These are phyloP conservation scores for Flaveria robusta DNA, from an alignment of 129 eudicot species.

Conservation along the genomic window DNA sequence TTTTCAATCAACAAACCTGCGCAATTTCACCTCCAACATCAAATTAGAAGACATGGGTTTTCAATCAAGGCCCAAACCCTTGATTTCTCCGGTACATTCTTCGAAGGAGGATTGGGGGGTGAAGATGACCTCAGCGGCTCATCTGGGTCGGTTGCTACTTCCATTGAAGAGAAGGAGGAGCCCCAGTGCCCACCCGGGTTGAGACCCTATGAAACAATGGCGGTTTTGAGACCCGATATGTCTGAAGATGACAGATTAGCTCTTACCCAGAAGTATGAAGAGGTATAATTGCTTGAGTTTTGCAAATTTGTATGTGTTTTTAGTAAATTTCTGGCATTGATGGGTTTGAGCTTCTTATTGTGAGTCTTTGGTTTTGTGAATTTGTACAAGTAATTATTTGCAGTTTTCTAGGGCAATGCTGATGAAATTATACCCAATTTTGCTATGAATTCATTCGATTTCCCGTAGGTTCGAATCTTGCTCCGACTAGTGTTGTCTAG, in stretches of 20 bases:
- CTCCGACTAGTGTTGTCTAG: too few relatives aligned
- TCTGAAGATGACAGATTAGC: slow-evolving; percentile 89
- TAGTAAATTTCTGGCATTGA: neutral
- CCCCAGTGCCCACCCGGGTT: slow-evolving; percentile 90
- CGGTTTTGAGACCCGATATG: slow-evolving; percentile 83
- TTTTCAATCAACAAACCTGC: slow-evolving; percentile 29
- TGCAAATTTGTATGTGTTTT: neutral
- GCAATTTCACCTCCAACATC: slow-evolving; percentile 28
- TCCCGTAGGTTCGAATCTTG: too few relatives aligned
- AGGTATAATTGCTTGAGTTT: slow-evolving; percentile 45
- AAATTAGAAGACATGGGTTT: slow-evolving; percentile 20
- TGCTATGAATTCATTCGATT: neutral
- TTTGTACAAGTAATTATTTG: neutral
- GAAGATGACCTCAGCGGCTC: slow-evolving; percentile 57
- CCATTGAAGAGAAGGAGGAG: slow-evolving; percentile 78
- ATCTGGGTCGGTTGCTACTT: slow-evolving; percentile 46
- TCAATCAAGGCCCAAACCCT: slow-evolving; percentile 57
- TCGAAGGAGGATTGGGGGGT: slow-evolving; percentile 70
- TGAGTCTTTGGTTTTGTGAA: neutral
- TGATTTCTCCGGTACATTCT: slow-evolving; percentile 75
- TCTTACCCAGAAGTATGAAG: slow-evolving; percentile 87
- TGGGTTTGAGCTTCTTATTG: neutral
- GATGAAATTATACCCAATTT: neutral
- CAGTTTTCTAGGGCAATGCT: neutral
- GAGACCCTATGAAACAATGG: slow-evolving; percentile 83